Evolutionary conservation across 768 basidiomycete species (phyloP), one percentile per base, ranked within the genome.

Genomic region (Cyathus striatus): DNA sequence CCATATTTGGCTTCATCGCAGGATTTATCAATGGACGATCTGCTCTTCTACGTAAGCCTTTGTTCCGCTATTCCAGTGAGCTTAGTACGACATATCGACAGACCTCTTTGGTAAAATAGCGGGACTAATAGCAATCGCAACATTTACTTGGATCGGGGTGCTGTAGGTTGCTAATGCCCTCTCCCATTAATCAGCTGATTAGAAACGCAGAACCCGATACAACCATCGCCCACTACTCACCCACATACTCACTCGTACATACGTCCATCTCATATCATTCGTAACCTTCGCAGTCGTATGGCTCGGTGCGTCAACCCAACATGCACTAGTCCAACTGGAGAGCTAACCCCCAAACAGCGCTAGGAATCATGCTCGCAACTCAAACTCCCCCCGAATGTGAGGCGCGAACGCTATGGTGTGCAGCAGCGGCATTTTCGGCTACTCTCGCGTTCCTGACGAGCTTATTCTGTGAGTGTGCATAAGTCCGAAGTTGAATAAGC

Each of bases 71-170:
- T 30, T 30, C 27, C 27, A 9, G 27, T n/a, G 9, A 30, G n/a
- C n/a, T 30, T 30, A 30, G n/a, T n/a, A 9, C 27, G n/a, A 9
- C 27, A 9, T n/a, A n/a, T 9, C 27, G 9, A 30, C 45, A 63
- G 64, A 59, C 24, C 50, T 64, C 22, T 63, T 66, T 42, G 63
- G 62, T 2, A 59, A 61, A 39, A 49, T 63, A 9, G 61, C 62
- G 23, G 61, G 59, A 14, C 52, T 49, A 5, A 38, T 60, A 16
- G 59, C 62, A 5, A 47, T 62, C 6, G 49, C 45, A 22, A 65
- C 64, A 10, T 65, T 62, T 61, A 45, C 62, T 18, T 64, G 65
- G 65, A 54, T 62, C 37, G 56, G 52, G 1, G 50, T 64, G 12
- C 45, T 65, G 65, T 66, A 42, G 48, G 61, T 52, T 12, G n/a